Evolutionary conservation across 441 rosid genomes (phyloP).

Genomic region (Aleurites moluccanus): DNA sequence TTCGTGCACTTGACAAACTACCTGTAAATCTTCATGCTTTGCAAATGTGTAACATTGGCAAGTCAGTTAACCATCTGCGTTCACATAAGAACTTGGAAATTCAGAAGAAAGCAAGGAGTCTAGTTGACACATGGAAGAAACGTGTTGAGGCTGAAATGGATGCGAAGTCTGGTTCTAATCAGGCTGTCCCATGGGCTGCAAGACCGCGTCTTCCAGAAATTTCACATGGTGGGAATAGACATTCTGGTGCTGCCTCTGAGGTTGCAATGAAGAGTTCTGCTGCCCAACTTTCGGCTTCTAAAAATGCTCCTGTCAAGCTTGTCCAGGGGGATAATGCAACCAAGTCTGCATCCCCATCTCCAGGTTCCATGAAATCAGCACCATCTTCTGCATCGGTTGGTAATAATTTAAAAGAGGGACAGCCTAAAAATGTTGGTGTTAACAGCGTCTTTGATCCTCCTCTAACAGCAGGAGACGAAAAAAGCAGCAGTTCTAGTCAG

Average conservation of each 20-base stretch:
- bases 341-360: conserved; percentile 55
- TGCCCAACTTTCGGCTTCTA: conserved; percentile 56
- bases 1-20: conserved; percentile 91
- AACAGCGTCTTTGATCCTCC: conserved; percentile 43
- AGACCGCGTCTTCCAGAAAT: conserved; percentile 60
- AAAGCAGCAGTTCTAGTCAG: conserved; percentile 78
- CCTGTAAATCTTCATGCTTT: conserved; percentile 93
- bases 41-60: conserved; percentile 89
- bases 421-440: conserved; percentile 38
- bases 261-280: conserved; percentile 58
- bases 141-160: conserved; percentile 99
- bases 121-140: conserved; percentile 98
- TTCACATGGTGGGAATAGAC: conserved; percentile 59
- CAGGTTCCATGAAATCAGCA: conserved; percentile 54
- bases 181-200: conserved; percentile 61
- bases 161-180: conserved; percentile 67
- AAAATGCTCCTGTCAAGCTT: conserved; percentile 54
- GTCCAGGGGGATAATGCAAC: conserved; percentile 46
- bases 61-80: conserved; percentile 90
- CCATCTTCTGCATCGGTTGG: conserved; percentile 44
- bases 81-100: conserved; percentile 77
- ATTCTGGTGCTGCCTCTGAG: conserved; percentile 57
- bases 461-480: conserved; percentile 48
- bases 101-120: conserved; percentile 87
- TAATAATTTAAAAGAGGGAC: conserved; percentile 49